Evolutionary conservation across 305 asterid genomes (phyloP), one percentile per base, ranked within the genome.

Genomic region (Rubia peregrina): DNA sequence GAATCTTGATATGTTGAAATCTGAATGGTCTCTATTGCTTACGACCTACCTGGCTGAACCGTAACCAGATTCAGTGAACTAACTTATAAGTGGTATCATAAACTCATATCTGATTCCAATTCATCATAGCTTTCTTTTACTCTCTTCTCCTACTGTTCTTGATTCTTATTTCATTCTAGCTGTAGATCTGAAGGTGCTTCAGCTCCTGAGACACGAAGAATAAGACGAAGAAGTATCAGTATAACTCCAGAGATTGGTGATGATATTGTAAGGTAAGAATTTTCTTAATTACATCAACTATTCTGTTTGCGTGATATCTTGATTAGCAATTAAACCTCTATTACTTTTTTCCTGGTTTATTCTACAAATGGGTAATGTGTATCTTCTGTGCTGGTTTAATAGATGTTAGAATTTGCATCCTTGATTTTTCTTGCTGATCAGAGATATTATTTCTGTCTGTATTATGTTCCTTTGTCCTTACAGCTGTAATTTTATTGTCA

Each of bases 161-260:
- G 64, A 53, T 57, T 43, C 62, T 26, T 44, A 17, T 59, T 41
- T 69, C 65, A 69, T 70, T 76, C 61, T 53, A 77, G 72, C 82
- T 69, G 77, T 88, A 95, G 99, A 85, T 95, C 99, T 42, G 96
- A 83, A 79, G 98, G 99, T 57, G 92, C 96, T 68, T 75, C 95
- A 30, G 80, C 84, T 36, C 76, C 90, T 46, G 98, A 95, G 16
- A 75, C 89, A 36, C 92, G 94, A 71, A 88, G 92, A 79, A 61
- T 85, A 74, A 87, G 99, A 82, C 82, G 98, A 82, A 87, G 99
- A 81, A 91, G 98, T 85, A 85, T 95, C 62, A 92, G 99, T 79
- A 90, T 92, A 87, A 90, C 96, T 67, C 99, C 99, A 33, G 97
- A 95, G 81, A 89, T 95, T 77, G 89, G 98, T 80, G 99, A 95